phyloP scores from a whole-genome alignment of 2,329 filamentous ascomycete genomes.

The Fusarium metavorans region DNA sequence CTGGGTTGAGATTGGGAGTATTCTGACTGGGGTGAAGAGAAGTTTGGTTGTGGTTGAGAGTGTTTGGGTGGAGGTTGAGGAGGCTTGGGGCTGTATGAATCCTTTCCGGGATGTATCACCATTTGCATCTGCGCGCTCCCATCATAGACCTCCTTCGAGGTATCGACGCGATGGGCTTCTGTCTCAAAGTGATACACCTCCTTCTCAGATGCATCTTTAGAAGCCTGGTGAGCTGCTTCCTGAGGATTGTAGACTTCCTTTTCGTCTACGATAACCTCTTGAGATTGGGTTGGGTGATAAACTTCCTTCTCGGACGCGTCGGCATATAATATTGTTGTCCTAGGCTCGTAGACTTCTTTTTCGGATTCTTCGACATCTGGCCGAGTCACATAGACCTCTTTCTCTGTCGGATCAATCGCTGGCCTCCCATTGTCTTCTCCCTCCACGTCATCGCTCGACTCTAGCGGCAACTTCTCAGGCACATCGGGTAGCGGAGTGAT shows the following conservation, averaged over 20 bases:
- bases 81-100: background rate
- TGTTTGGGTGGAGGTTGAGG: background rate
- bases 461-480: background rate
- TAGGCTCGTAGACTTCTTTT: slow-evolving; percentile 11
- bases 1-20: background rate
- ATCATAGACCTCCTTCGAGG: slow-evolving; percentile 18
- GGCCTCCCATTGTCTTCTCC: background rate
- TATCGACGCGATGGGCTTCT: background rate
- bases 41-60: background rate
- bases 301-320: slow-evolving; percentile 4
- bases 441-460: background rate
- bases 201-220: background rate
- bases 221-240: background rate
- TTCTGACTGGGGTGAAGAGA: background rate
- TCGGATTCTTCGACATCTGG: background rate
- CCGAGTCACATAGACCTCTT: slow-evolving; percentile 8
- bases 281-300: background rate
- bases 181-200: slow-evolving; percentile 4
- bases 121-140: background rate
- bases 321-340: background rate
- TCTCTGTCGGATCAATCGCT: slow-evolving; percentile 6
- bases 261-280: background rate
- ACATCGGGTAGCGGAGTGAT: slow-evolving; percentile 11
- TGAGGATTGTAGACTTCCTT: slow-evolving; percentile 15
- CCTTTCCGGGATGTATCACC: background rate